Base-by-base conservation (phyloP, 306 rosid genomes). In the Boehmeria nivea region DNA sequence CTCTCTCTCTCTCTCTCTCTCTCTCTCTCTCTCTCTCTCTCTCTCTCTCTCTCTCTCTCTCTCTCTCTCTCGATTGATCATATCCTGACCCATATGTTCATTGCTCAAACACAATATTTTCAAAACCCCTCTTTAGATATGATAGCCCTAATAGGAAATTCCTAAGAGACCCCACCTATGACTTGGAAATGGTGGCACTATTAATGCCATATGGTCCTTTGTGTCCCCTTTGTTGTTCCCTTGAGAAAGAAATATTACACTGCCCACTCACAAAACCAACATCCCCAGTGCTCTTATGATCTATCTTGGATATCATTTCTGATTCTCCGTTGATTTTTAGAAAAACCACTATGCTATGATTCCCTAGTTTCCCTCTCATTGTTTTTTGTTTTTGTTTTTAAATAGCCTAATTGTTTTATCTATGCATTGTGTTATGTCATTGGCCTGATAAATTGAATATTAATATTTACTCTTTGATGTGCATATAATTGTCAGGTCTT, bases 251-350 rank as follows among this genome's bases (percentile, higher is more conserved):
- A 33, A 33, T 4, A 33, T 4, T 33, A 18, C 7, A 15, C 26
- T 33, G n/a, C 48, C 12, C 31, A 25, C 66, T 71, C 42, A 58
- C 20, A 73, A 75, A 81, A 79, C 89, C 84, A 85, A 85, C 94
- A 85, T 85, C 86, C 94, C 78, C 51, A 73, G 80, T 79, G 87
- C 72, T 76, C 74, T 43, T 69, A 61, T 58, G 77, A 82, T 84
- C 84, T 82, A 72, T 76, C 79, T 74, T 79, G 82, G 82, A 79
- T 81, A 72, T 66, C 47, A 64, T 74, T 72, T 81, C 68, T 68
- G 70, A 69, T 49, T 0, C 64, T 1, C 64, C 75, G 45, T 55
- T 75, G 52, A 70, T 80, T 74, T 40, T 50, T 59, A 54, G 20
- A 68, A 72, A n/a, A 59, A 61, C 72, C 72, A 54, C 44, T 54